phyloP scores from a whole-genome alignment of 305 asterid species.

The Ajuga reptans region DNA sequence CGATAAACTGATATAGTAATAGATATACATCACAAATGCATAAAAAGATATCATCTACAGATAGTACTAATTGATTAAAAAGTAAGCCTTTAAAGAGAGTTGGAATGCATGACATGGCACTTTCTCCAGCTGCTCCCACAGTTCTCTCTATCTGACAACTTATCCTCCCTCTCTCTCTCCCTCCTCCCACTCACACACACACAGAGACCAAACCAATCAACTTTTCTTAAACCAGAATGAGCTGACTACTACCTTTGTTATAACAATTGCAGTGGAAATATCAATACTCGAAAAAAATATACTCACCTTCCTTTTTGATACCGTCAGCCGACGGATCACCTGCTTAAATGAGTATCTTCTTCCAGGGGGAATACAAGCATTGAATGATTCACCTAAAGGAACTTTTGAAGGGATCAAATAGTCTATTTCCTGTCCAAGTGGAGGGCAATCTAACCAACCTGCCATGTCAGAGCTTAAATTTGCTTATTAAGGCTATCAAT shows the following conservation, averaged over 20 bases:
- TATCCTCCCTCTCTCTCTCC: background rate
- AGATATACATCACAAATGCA: background rate
- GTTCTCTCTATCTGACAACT: background rate
- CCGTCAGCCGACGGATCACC: constrained; percentile 78
- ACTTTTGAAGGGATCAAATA: constrained; percentile 89
- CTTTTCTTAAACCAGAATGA: background rate
- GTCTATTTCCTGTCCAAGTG: constrained; percentile 65
- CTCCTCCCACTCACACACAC: background rate
- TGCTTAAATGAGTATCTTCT: constrained; percentile 88
- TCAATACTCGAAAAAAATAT: background rate
- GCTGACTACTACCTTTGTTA: background rate
- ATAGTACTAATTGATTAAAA: background rate
- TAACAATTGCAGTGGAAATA: background rate
- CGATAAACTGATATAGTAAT: background rate
- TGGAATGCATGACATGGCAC: background rate
- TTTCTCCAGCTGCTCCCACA: background rate
- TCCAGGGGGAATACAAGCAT: constrained; percentile 64
- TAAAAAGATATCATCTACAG: constrained; percentile 1
- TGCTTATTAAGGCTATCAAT: background rate
- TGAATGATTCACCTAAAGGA: constrained; percentile 80
- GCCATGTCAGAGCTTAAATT: constrained; percentile 17
- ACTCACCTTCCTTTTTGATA: constrained; percentile 58
- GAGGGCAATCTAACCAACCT: constrained; percentile 98
- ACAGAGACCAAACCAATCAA: background rate
- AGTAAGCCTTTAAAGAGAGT: background rate